These are phyloP conservation scores for Fusarium brachygibbosum DNA, from an alignment of 2,329 filamentous ascomycete genomes.

Conservation along the genomic window DNA sequence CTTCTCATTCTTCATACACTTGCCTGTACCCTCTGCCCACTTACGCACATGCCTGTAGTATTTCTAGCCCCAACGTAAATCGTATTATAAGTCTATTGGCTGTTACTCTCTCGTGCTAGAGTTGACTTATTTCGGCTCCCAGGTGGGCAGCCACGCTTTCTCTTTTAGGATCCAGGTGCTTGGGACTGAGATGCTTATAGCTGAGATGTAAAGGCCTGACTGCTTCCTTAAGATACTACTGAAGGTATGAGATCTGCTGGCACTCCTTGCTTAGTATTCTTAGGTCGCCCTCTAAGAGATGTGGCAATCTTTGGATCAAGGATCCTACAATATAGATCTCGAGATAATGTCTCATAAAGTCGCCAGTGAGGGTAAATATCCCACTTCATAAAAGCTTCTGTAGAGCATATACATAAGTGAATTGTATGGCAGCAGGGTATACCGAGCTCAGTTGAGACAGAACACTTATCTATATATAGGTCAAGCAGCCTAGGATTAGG, in stretches of 20 bases:
- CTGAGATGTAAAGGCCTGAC: not conserved
- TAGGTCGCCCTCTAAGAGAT: not conserved
- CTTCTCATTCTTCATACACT: too few species aligned
- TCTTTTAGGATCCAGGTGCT: too few species aligned
- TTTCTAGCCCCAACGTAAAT: too few species aligned
- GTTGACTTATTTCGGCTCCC: too few species aligned
- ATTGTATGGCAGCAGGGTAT: not conserved
- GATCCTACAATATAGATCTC: not conserved
- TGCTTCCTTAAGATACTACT: not conserved
- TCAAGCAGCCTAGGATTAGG: not conserved
- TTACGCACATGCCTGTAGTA: too few species aligned
- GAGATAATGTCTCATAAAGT: not conserved
- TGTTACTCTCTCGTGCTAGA: not conserved
- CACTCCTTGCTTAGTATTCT: not conserved
- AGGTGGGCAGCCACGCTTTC: too few species aligned
- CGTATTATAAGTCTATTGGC: not conserved
- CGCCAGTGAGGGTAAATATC: too few species aligned
- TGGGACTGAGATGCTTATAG: not conserved
- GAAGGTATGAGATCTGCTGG: not conserved
- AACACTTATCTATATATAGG: too few species aligned
- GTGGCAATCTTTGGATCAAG: not conserved
- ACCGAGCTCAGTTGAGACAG: not conserved
- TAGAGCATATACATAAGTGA: not conserved
- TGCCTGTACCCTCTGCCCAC: too few species aligned
- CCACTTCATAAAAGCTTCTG: not conserved